A percentile compares a stretch with the other conserved stretches of the same genome.
These are phyloP conservation scores for Chlamydomonas incerta DNA, from an alignment of 139 green algal genomes.

Conservation along the genomic window DNA sequence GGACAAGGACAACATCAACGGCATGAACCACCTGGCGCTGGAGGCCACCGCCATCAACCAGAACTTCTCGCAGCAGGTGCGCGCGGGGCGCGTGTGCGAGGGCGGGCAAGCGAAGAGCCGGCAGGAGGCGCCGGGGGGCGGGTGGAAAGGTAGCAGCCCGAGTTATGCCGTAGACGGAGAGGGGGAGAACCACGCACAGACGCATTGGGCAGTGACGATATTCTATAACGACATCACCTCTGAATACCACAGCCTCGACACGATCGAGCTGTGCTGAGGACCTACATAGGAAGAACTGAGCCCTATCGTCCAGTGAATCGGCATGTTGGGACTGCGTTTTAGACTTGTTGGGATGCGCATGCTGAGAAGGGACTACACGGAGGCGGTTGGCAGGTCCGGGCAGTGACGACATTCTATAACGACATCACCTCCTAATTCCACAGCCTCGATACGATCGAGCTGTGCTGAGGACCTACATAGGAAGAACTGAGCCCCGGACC, in stretches of 20 bases:
- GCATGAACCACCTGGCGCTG: conserved; percentile 84
- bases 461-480: conserved; percentile 33
- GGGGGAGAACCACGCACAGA: neutral
- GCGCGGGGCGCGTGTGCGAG: too few relatives aligned
- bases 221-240: conserved; percentile 39
- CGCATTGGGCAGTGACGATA: neutral
- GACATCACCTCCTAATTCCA: conserved; percentile 31
- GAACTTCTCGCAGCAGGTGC: conserved; percentile 91
- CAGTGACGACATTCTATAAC: conserved; percentile 35
- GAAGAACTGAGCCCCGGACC: conserved; percentile 30
- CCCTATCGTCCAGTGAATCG: neutral
- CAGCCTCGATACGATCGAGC: too few relatives aligned
- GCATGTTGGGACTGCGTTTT: too few relatives aligned
- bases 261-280: conserved; percentile 14
- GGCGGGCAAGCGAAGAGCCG: too few relatives aligned
- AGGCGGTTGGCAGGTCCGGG: neutral
- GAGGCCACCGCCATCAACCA: conserved; percentile 96
- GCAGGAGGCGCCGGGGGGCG: too few relatives aligned
- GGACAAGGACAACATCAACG: conserved; percentile 96
- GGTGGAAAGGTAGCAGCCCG: too few relatives aligned
- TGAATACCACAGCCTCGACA: neutral
- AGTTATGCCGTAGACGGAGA: too few relatives aligned
- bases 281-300: conserved; percentile 40
- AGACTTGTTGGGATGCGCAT: too few relatives aligned
- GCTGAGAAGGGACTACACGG: too few relatives aligned